Percentiles rank a stretch among this genome's conserved stretches.
Conservation (phyloP, 441 rosid genomes). For the Populus hybrid region DNA sequence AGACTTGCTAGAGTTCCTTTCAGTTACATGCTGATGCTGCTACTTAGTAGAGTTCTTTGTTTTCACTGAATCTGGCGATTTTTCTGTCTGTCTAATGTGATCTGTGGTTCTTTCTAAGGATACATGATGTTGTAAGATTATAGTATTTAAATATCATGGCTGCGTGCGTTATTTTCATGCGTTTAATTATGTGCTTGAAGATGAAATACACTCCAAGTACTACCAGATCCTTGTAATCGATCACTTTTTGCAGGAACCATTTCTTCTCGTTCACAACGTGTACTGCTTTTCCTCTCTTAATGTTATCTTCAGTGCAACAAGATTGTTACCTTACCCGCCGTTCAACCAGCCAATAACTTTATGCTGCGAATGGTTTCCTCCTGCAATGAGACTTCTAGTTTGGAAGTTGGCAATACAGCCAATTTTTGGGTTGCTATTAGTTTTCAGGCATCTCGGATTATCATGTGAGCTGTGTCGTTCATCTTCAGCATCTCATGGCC, state of each 20-base stretch:
- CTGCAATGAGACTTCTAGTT: not conserved
- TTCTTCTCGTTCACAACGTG: not conserved
- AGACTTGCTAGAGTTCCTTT: not conserved
- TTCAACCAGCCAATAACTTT: not conserved
- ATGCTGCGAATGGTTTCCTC: not conserved
- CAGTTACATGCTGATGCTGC: not conserved
- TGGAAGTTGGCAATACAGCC: not conserved
- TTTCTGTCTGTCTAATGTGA: not conserved
- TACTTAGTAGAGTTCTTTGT: not conserved
- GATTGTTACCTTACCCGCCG: no score
- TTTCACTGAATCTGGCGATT: not conserved
- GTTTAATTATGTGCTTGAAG: not conserved
- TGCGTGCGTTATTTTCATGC: not conserved
- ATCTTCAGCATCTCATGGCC: not conserved
- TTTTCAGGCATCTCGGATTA: not conserved
- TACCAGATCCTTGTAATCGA: not conserved
- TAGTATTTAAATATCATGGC: not conserved
- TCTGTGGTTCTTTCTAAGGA: not conserved
- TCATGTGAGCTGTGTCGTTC: not conserved
- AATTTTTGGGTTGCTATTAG: not conserved
- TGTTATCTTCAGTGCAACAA: no score
- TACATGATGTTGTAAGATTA: not conserved
- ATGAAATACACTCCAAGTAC: not conserved
- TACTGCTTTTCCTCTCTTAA: no score
- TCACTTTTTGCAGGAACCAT: not conserved